These are phyloP conservation scores for Melaleuca quinquenervia DNA, from an alignment of 345 rosid genomes.

Conservation along the genomic window DNA sequence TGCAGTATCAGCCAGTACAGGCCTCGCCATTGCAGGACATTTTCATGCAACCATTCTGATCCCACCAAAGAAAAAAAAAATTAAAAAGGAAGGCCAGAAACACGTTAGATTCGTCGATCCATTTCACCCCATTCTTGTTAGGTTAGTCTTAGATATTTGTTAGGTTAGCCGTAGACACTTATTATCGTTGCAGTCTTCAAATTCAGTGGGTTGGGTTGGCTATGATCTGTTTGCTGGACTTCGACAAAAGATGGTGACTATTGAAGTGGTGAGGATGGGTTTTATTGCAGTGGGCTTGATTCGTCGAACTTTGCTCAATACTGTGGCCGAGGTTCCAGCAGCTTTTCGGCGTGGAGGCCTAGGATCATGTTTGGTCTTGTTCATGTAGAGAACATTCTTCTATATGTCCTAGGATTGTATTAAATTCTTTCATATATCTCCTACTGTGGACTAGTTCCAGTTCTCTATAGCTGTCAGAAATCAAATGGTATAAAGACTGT, in stretches of 20 bases:
- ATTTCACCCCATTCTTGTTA: background rate
- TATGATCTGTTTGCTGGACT: background rate
- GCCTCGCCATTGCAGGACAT: slow-evolving; percentile 26
- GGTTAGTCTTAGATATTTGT: background rate
- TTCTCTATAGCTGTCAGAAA: background rate
- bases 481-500: background rate
- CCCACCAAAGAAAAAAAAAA: background rate
- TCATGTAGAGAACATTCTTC: background rate
- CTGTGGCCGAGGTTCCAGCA: background rate
- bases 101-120: background rate
- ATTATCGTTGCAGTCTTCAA: background rate
- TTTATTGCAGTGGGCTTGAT: background rate
- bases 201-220: background rate
- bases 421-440: background rate
- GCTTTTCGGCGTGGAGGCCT: background rate
- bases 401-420: background rate
- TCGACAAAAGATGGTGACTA: background rate
- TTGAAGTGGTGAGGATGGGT: background rate
- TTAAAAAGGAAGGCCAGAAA: background rate
- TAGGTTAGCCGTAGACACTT: background rate
- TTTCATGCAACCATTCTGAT: slow-evolving; percentile 16
- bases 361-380: background rate
- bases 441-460: background rate
- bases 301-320: background rate
- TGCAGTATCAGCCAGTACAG: slow-evolving; percentile 28